Evolutionary conservation across 2,329 filamentous ascomycete species (phyloP), one percentile per base, ranked within the genome.

Genomic region (Rhynchosporium secalis): DNA sequence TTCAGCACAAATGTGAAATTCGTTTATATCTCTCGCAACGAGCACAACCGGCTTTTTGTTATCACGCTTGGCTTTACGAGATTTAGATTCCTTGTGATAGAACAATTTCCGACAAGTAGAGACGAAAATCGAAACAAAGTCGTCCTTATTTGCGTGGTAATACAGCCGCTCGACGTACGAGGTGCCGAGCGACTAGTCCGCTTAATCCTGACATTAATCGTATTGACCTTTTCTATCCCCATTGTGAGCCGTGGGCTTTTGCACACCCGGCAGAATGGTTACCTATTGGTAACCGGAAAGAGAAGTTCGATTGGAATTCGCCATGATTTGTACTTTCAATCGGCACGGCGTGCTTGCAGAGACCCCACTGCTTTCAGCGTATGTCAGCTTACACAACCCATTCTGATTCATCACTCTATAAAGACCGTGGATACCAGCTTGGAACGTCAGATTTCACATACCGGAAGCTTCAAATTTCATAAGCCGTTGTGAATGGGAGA

Each of bases 101-200:
- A 26, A 29, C 26, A 7, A 43, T 20, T 26, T 15, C 13, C 29
- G 3, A 12, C 15, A 26, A 26, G 10, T 46, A 8, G 4, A 46
- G 9, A 26, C n/a, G 20, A 10, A 8, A 20, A n/a, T n/a, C n/a
- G 20, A 46, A 46, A 36, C 9, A 36, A 9, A 46, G 9, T 9
- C 26, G 3, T 26, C 33, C 51, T 43, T 41, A 61, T 51, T 56
- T 61, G 58, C 49, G 56, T n/a, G 20, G 59, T 61, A 6, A 48
- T 13, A 26, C 59, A 61, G 10, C 59, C 59, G 10, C 15, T 56
- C 10, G 33, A 33, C 12, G 45, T n/a, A 29, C 33, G 49, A 13
- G 20, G 38, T 33, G 33, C 49, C 4, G 41, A 20, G n/a, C 36
- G 45, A 28, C 56, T 41, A 12, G 43, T 58, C 43, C 45, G 28